phyloP scores from a whole-genome alignment of 129 eudicot genomes.

The Solidago caesia region DNA sequence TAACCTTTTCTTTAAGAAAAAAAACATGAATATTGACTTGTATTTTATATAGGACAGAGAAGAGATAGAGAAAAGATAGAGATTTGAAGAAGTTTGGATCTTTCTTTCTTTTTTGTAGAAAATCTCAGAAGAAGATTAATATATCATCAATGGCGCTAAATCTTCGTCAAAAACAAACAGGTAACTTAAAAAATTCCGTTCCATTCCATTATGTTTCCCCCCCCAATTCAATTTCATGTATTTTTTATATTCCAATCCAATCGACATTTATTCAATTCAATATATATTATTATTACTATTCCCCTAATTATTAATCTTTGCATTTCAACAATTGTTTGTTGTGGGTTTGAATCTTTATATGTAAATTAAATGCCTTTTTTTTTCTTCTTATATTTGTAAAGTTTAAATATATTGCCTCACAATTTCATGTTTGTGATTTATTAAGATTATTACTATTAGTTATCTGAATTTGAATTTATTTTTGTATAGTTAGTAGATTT shows the following conservation, averaged over 20 bases:
- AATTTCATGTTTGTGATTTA: constrained; percentile 2
- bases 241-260: not conserved
- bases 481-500: not conserved
- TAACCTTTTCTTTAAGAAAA: too few relatives aligned
- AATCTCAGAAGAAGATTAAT: not conserved
- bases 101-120: not conserved
- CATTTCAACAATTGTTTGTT: not conserved
- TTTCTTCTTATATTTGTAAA: not conserved
- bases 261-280: too few relatives aligned
- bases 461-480: not conserved
- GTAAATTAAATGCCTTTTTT: not conserved
- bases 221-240: not conserved
- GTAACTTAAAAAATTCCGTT: constrained; percentile 35
- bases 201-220: constrained; percentile 4
- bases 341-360: not conserved
- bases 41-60: too few relatives aligned
- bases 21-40: too few relatives aligned
- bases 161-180: constrained; percentile 91
- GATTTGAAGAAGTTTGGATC: constrained; percentile 12
- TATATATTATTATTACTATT: too few relatives aligned
- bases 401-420: constrained; percentile 21
- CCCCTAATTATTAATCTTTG: not conserved
- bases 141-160: constrained; percentile 68
- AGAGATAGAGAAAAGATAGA: too few relatives aligned
- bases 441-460: too few relatives aligned